phyloP scores from a whole-genome alignment of 441 rosid genomes.

The Capsella rubella region DNA sequence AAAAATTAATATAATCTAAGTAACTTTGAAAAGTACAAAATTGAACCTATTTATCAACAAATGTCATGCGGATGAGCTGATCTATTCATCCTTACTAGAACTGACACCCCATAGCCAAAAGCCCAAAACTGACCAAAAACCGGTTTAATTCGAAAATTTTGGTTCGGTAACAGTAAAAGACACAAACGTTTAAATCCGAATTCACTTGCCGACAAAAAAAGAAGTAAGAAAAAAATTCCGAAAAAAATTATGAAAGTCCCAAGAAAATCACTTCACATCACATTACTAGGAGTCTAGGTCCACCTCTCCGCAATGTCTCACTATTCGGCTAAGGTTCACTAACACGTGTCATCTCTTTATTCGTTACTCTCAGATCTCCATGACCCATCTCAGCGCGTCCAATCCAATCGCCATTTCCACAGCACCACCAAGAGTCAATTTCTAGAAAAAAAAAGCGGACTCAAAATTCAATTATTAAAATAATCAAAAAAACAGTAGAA shows the following conservation, averaged over 20 bases:
- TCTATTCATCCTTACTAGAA: too few species aligned
- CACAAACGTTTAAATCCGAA: too few species aligned
- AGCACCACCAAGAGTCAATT: constrained; percentile 24
- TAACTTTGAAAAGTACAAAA: too few species aligned
- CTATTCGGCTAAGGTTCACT: constrained; percentile 60
- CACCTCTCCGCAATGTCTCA: constrained; percentile 3
- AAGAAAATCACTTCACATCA: neutral
- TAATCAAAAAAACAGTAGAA: neutral
- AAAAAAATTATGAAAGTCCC: neutral
- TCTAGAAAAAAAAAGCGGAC: constrained; percentile 5
- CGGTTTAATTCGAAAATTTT: too few species aligned
- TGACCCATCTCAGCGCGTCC: constrained; percentile 47
- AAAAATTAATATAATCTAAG: too few species aligned
- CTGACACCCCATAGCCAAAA: too few species aligned
- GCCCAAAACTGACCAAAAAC: too few species aligned
- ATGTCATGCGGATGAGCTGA: too few species aligned
- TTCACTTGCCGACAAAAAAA: neutral
- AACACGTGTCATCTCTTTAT: constrained; percentile 43
- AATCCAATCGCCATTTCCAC: constrained; percentile 8
- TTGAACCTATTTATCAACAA: too few species aligned
- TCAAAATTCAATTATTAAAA: neutral
- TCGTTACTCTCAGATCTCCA: constrained; percentile 38
- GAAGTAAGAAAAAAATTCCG: neutral
- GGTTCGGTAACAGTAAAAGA: too few species aligned
- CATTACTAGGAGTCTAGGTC: neutral